Percentiles rank a stretch among this genome's conserved stretches.
Conservation (phyloP, 2,329 filamentous ascomycete genomes). For the Fusarium cicatricum region DNA sequence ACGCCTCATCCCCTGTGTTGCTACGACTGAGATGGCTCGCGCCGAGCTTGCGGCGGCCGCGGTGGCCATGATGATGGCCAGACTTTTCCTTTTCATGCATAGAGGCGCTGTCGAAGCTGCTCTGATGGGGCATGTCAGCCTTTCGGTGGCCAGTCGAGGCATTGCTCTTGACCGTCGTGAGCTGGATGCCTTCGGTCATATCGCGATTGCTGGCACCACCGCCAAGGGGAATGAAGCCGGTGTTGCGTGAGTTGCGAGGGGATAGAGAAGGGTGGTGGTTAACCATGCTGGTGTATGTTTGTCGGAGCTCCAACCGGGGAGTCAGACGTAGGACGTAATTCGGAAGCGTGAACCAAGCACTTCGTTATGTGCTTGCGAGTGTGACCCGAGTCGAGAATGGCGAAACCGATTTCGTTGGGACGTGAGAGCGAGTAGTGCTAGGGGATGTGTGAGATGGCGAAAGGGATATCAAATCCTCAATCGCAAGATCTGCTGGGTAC, state of each 20-base stretch:
- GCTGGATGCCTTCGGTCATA: conserved; percentile 60
- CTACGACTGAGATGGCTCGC: conserved; percentile 51
- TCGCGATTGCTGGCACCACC: conserved; percentile 41
- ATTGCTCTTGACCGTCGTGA: conserved; percentile 63
- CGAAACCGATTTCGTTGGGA: conserved; percentile 36
- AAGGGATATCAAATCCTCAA: conserved; percentile 41
- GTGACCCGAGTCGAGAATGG: conserved; percentile 17
- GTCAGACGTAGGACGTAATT: conserved; percentile 20
- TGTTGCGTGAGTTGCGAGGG: conserved; percentile 48
- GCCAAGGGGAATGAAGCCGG: conserved; percentile 57
- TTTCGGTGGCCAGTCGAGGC: conserved; percentile 63
- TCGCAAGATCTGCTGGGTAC: conserved; percentile 23
- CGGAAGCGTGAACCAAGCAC: conserved; percentile 21
- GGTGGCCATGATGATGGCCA: conserved; percentile 46
- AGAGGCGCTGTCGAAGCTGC: conserved; percentile 46
- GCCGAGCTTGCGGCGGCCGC: conserved; percentile 59
- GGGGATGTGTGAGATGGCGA: conserved; percentile 24
- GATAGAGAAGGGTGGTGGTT: conserved; percentile 46
- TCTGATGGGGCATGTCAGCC: conserved; percentile 46
- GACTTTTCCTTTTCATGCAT: conserved; percentile 56
- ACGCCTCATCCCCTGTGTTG: conserved; percentile 62
- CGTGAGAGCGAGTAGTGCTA: conserved; percentile 18
- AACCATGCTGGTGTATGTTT: conserved; percentile 36
- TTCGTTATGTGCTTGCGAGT: conserved; percentile 13
- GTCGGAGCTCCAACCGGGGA: conserved; percentile 37